Percentiles rank a stretch among this genome's conserved stretches.
Conservation (phyloP, 2,329 filamentous ascomycete genomes). For the Microascus cirrosus region DNA sequence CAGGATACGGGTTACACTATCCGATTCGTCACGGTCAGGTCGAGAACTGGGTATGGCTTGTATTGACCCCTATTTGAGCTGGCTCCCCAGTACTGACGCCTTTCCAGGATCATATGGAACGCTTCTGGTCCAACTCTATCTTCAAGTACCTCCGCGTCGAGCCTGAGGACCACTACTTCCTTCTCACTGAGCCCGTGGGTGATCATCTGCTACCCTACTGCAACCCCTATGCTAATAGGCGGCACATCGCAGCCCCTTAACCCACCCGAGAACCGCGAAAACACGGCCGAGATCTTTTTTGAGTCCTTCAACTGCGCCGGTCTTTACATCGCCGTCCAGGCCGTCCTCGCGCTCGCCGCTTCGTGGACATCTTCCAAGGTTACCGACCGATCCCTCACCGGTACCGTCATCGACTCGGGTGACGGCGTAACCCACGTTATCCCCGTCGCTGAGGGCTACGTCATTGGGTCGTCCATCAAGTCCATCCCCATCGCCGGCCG, state of each 20-base stretch:
- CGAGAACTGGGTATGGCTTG: slow-evolving; percentile 78
- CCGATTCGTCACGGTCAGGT: slow-evolving; percentile 96
- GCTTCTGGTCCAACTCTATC: slow-evolving; percentile 99
- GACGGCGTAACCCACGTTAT: slow-evolving; percentile 99
- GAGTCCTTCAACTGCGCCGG: slow-evolving; percentile 99
- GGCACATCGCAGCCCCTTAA: slow-evolving; percentile 63
- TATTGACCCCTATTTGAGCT: not conserved
- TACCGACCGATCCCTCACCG: slow-evolving; percentile 87
- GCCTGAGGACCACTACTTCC: slow-evolving; percentile 96
- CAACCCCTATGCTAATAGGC: not conserved
- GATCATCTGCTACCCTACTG: not conserved
- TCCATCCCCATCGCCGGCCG: slow-evolving; percentile 95
- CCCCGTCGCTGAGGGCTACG: slow-evolving; percentile 94
- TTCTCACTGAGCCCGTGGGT: slow-evolving; percentile 88
- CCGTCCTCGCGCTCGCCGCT: slow-evolving; percentile 87
- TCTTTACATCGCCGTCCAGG: slow-evolving; percentile 97
- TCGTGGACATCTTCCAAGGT: slow-evolving; percentile 99
- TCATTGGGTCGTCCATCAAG: slow-evolving; percentile 98
- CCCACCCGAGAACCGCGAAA: slow-evolving; percentile 96
- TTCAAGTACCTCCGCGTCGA: slow-evolving; percentile 99
- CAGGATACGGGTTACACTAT: slow-evolving; percentile 92
- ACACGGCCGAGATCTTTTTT: slow-evolving; percentile 99
- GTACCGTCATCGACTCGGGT: slow-evolving; percentile 96
- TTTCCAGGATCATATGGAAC: slow-evolving; percentile 88
- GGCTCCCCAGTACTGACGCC: slow-evolving; percentile 2